Evolutionary conservation across 345 rosid species (phyloP).

Genomic region (Pugionium cornutum): DNA sequence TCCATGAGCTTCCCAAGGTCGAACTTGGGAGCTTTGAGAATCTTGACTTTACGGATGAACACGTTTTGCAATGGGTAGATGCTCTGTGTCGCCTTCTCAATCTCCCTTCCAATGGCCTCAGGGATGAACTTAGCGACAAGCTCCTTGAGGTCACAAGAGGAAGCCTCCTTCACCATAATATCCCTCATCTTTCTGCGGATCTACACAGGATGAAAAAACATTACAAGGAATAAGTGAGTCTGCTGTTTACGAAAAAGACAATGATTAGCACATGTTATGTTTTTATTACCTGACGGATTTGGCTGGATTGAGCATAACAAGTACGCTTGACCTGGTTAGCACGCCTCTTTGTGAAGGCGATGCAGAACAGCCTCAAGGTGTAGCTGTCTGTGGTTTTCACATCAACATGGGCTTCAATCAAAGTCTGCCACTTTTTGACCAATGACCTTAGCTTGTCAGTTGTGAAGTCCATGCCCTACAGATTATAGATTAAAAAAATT

Average conservation of each 20-base stretch:
- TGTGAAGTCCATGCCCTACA: constrained; percentile 90
- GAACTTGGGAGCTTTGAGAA: constrained; percentile 91
- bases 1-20: constrained; percentile 99
- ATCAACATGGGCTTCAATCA: constrained; percentile 92
- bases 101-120: constrained; percentile 77
- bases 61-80: constrained; percentile 89
- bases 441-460: constrained; percentile 41
- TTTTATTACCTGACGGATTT: constrained; percentile 58
- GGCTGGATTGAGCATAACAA: constrained; percentile 92
- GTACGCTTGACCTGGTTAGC: constrained; percentile 70
- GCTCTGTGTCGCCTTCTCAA: constrained; percentile 73
- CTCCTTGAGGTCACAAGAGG: constrained; percentile 84
- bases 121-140: constrained; percentile 80
- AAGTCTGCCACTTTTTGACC: constrained; percentile 90
- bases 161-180: constrained; percentile 70
- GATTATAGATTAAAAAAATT: no score
- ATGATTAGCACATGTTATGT: background rate
- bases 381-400: constrained; percentile 84
- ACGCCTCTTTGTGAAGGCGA: constrained; percentile 56
- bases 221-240: background rate
- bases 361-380: constrained; percentile 88
- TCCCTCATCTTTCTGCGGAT: constrained; percentile 92
- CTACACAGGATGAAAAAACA: constrained; percentile 37
- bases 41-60: constrained; percentile 83
- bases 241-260: no score